phyloP scores from a whole-genome alignment of 257 asterid species.

The Rehmannia glutinosa region DNA sequence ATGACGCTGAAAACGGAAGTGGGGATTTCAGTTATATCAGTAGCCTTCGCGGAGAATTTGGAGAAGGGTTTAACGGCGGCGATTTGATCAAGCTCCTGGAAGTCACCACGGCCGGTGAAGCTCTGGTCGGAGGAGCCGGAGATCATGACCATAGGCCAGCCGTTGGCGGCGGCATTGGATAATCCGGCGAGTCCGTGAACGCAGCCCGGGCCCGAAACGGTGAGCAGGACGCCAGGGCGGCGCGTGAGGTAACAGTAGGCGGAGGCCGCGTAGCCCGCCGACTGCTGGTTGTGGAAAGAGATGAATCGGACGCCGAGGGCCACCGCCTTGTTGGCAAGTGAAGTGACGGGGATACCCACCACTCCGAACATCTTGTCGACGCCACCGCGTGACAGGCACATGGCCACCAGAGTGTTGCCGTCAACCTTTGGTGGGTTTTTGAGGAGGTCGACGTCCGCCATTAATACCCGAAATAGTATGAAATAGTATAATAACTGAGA shows the following conservation, averaged over 20 bases:
- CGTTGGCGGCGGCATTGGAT: slow-evolving; percentile 69
- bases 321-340: slow-evolving; percentile 73
- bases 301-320: slow-evolving; percentile 74
- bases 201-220: slow-evolving; percentile 92
- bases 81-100: slow-evolving; percentile 82
- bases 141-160: slow-evolving; percentile 82
- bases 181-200: slow-evolving; percentile 88
- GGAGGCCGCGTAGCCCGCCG: slow-evolving; percentile 96
- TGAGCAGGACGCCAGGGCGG: slow-evolving; percentile 75
- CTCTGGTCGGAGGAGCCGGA: slow-evolving; percentile 87
- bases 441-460: slow-evolving; percentile 51
- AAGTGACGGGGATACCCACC: slow-evolving; percentile 86
- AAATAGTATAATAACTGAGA: neutral
- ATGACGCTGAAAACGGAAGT: slow-evolving; percentile 55
- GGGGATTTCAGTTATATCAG: slow-evolving; percentile 54
- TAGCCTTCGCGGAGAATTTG: slow-evolving; percentile 68
- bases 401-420: slow-evolving; percentile 66
- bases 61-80: slow-evolving; percentile 72
- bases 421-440: slow-evolving; percentile 29
- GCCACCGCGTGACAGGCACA: slow-evolving; percentile 71
- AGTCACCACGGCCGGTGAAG: slow-evolving; percentile 68
- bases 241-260: slow-evolving; percentile 83
- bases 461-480: slow-evolving; percentile 25
- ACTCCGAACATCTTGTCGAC: slow-evolving; percentile 78
- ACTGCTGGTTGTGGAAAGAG: slow-evolving; percentile 95